Base-by-base conservation (phyloP, 306 rosid species). In the Sindora glabra region DNA sequence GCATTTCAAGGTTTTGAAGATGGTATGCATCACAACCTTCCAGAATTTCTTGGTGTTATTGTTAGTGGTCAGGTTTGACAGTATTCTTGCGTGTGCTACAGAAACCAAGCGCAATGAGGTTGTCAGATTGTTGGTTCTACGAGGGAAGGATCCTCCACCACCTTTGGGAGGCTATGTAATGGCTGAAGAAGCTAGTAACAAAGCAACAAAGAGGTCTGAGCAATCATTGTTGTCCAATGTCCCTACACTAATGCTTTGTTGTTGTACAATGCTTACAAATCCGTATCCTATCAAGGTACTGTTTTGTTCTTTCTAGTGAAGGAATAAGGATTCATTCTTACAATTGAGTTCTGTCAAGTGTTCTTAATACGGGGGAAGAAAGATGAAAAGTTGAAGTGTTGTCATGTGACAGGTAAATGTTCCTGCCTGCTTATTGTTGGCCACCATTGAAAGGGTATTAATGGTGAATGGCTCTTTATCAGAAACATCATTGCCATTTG, bases 1-100 rank as follows among this genome's bases (percentile, higher is more conserved):
- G 71, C 75, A 60, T 84, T 94, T 78, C 90, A 82, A 70, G 95
- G 95, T 67, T 67, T 89, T 61, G 95, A 82, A 74, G 96, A 79
- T 78, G 97, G 97, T 94, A 79, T n/a, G 24, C 52, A 25, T 56
- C 51, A 41, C 62, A 32, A 12, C 38, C 49, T 29, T 56, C 39
- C 63, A 16, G 34, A 53, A 58, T 64, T 36, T 51, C 29, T 14
- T 45, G 52, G 50, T 56, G 37, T 52, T 56, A 17, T 27, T 65
- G 18, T 41, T 13, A 18, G 66, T 60, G 59, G 42, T 58, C 29
- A 48, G 58, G 6, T 23, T 27, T 70, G 65, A 78, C 54, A 29
- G 39, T 71, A 44, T 24, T 62, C 59, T 74, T 63, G 33, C 46
- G 38, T 37, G 37, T 50, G 15, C 44, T 74, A 69, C 86, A 94